These are phyloP conservation scores for Aphanomyces cochlioides DNA, from an alignment of 352 stramenopile species.

Conservation along the genomic window DNA sequence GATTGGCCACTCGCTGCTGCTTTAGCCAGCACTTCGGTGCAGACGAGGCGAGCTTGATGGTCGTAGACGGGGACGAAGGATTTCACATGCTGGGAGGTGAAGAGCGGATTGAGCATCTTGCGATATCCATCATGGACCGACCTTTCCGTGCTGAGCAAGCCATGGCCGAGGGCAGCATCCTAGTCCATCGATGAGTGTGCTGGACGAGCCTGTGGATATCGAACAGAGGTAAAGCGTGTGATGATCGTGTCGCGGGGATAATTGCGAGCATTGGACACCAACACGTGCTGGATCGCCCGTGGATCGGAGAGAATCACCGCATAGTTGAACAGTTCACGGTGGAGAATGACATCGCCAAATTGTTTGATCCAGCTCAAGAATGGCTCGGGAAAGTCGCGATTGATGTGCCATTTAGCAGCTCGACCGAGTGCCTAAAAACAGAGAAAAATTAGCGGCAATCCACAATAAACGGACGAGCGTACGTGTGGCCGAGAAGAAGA, in stretches of 20 bases:
- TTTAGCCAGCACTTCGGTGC: not conserved
- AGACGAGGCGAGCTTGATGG: not conserved
- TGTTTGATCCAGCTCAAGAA: not conserved
- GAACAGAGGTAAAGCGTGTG: too few relatives aligned
- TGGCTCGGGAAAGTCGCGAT: not conserved
- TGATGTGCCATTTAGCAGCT: not conserved
- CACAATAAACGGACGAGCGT: not conserved
- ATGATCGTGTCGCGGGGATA: not conserved
- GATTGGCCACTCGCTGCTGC: too few relatives aligned
- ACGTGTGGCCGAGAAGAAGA: not conserved
- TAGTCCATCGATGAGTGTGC: not conserved
- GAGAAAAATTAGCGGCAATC: not conserved
- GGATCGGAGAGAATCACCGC: not conserved
- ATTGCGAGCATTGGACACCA: not conserved
- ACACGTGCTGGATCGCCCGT: not conserved
- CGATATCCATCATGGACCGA: not conserved
- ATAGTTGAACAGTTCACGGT: not conserved
- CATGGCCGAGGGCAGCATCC: not conserved
- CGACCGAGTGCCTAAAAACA: not conserved
- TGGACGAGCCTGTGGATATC: not conserved
- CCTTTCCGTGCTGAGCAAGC: not conserved
- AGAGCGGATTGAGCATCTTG: conserved; percentile 1
- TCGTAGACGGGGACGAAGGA: not conserved
- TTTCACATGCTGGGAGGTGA: not conserved
- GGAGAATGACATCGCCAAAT: not conserved